These are phyloP conservation scores for Lineolata rhizophorae DNA, from an alignment of 495 filamentous ascomycete species.

Conservation along the genomic window DNA sequence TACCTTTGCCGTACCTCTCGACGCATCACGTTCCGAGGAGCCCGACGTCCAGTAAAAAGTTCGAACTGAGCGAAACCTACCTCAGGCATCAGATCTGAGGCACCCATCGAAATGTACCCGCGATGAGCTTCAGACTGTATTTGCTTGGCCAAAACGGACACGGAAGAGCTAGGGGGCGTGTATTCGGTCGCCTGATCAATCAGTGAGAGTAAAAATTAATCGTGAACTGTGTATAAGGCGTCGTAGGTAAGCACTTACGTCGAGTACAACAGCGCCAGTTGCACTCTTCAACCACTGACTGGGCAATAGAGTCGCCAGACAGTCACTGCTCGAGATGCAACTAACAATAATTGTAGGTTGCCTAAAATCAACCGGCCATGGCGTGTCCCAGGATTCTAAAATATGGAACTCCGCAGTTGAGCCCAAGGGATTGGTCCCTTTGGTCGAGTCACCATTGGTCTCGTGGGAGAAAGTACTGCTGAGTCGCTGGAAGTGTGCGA, in stretches of 20 bases:
- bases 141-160: constrained; percentile 47
- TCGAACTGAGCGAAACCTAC: constrained; percentile 73
- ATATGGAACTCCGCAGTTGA: constrained; percentile 23
- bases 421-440: too few species aligned
- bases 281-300: constrained; percentile 50
- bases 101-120: constrained; percentile 61
- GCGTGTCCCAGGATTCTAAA: constrained; percentile 30
- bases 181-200: constrained; percentile 53
- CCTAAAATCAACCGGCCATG: constrained; percentile 41
- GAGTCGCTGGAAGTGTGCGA: constrained; percentile 40
- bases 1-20: constrained; percentile 35
- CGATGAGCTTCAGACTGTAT: constrained; percentile 37
- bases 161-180: too few species aligned
- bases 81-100: constrained; percentile 56
- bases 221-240: constrained; percentile 2
- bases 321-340: constrained; percentile 48
- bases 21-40: constrained; percentile 53
- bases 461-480: constrained; percentile 2
- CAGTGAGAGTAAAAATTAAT: constrained; percentile 19
- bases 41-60: constrained; percentile 62
- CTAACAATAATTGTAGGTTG: constrained; percentile 57
- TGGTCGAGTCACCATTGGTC: background rate
- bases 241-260: constrained; percentile 22
- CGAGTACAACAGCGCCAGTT: constrained; percentile 62
- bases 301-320: constrained; percentile 58